Conservation (phyloP, 1,139 yeast species). For the Yamadazyma epiphylla region DNA sequence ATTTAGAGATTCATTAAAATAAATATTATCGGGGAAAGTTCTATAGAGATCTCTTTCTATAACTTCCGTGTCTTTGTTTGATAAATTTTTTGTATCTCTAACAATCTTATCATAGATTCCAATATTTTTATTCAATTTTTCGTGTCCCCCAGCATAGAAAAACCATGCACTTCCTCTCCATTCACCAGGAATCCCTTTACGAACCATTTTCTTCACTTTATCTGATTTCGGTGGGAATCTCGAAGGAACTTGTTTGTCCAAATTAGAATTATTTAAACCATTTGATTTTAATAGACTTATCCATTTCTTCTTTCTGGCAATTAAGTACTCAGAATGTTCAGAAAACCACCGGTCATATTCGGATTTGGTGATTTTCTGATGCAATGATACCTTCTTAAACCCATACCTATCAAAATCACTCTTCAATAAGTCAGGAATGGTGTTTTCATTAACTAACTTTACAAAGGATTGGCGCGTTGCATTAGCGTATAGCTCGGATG, state of each 20-base stretch:
- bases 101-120: constrained; percentile 74
- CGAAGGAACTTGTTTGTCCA: constrained; percentile 30
- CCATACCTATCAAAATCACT: constrained; percentile 76
- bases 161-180: constrained; percentile 99
- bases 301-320: constrained; percentile 76
- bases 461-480: constrained; percentile 11
- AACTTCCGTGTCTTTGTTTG: constrained; percentile 78
- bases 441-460: constrained; percentile 9
- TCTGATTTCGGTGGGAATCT: constrained; percentile 84
- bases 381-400: constrained; percentile 62
- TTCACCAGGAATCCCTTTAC: constrained; percentile 94
- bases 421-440: constrained; percentile 15
- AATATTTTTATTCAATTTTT: constrained; percentile 58
- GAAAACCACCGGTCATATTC: constrained; percentile 74
- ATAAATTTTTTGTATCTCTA: constrained; percentile 45
- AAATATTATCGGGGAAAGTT: constrained; percentile 88
- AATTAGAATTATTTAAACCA: constrained; percentile 45
- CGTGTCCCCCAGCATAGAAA: constrained; percentile 90
- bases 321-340: constrained; percentile 59
- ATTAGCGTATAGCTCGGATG: constrained; percentile 8
- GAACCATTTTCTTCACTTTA: constrained; percentile 73
- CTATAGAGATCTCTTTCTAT: constrained; percentile 90
- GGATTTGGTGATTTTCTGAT: constrained; percentile 39
- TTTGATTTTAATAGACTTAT: constrained; percentile 54
- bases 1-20: constrained; percentile 43